Base-by-base conservation (phyloP, 805 yeast species). In the Metschnikowia shivogae region DNA sequence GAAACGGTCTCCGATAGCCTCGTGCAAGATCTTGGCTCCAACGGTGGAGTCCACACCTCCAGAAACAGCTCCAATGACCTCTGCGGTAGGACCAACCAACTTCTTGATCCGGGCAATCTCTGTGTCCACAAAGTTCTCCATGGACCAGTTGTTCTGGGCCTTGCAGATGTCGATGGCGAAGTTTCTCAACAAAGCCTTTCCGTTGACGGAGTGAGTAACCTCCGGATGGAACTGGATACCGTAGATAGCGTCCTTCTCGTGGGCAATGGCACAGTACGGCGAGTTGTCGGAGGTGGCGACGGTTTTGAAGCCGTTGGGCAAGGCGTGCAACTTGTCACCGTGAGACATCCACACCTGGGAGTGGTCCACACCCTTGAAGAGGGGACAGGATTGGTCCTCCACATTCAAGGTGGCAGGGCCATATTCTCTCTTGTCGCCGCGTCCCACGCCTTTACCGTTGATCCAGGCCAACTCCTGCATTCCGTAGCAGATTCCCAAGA, bases 31-130 rank as follows among this genome's bases (percentile, higher is more conserved):
- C 77, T 92, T 93, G 54, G 99, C 97, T 55, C 97, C 99, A 49
- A 93, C 99, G 39, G 99, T 93, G 42, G 99, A 93, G 72, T 93
- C 99, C 52, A 93, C 99, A 76, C 99, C 99, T 62, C 99, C 99
- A 43, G 97, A 89, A 54, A 93, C 99, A 45, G 99, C 99, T 72
- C 99, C 99, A 63, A 93, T 93, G 54, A 93, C 99, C 73, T 93
- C 98, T 46, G 97, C 98, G 46, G 89, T 84, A 56, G 97, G 97
- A 42, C 99, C 99, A 56, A 93, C 97, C 55, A 92, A 75, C 43
- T 80, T 77, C 69, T 89, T 81, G 59, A 93, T 93, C 71, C 99
- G 84, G 56, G 86, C 82, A 61, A 93, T 90, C 76, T 93, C 99
- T 54, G 97, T 89, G 60, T 89, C 96, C 62, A 93, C 87, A 70